Percentiles rank a stretch among this genome's conserved stretches.
These are phyloP conservation scores for Trametes versicolor DNA, from an alignment of 1,284 basidiomycete species.

Conservation along the genomic window DNA sequence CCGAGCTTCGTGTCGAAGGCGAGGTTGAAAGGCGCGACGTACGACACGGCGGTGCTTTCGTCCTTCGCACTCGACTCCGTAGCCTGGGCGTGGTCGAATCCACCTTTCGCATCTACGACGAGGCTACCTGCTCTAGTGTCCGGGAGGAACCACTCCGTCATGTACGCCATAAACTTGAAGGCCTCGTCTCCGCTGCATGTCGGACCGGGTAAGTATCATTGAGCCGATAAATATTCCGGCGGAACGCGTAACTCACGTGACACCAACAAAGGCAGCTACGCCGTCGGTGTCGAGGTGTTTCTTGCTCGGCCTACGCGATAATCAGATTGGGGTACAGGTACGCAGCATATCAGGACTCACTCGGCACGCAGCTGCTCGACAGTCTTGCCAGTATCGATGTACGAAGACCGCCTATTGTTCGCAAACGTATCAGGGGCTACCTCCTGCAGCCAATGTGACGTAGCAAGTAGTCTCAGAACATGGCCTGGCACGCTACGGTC, in stretches of 20 bases:
- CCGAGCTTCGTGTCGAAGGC: conserved; percentile 38
- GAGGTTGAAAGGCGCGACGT: conserved; percentile 39
- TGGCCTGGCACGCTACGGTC: conserved; percentile 32
- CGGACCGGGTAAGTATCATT: neutral
- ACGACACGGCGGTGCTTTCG: conserved; percentile 30
- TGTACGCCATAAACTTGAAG: conserved; percentile 27
- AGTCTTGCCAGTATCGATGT: conserved; percentile 43
- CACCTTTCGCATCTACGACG: conserved; percentile 35
- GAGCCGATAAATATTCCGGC: neutral
- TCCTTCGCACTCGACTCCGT: conserved; percentile 5
- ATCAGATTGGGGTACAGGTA: neutral
- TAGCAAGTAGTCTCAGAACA: conserved; percentile 41
- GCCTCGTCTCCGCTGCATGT: conserved; percentile 27
- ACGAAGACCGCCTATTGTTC: conserved; percentile 42
- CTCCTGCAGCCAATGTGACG: conserved; percentile 41
- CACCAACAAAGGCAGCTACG: conserved; percentile 35
- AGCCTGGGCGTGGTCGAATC: conserved; percentile 39
- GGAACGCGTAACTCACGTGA: neutral
- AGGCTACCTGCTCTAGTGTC: conserved; percentile 14
- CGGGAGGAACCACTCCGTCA: conserved; percentile 31
- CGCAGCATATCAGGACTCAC: neutral
- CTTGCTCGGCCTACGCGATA: conserved; percentile 27
- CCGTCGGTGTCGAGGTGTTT: conserved; percentile 43
- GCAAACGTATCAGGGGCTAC: conserved; percentile 43
- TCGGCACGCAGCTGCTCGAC: conserved; percentile 24